Base-by-base conservation (phyloP, 2,329 filamentous ascomycete genomes). In the Stachybotrys echinatus region DNA sequence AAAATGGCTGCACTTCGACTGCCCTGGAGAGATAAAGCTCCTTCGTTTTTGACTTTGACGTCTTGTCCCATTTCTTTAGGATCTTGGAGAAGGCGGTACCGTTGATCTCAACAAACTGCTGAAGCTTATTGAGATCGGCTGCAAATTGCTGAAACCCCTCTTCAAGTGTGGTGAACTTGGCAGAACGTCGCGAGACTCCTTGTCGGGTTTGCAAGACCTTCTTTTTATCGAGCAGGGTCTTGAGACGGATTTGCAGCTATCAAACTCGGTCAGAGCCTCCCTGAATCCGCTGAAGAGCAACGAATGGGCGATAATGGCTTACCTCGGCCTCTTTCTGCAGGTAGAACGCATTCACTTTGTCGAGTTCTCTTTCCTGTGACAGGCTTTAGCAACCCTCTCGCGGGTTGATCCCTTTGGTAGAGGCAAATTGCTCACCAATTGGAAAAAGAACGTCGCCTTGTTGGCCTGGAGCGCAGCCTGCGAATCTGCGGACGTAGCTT, bases 31-130 rank as follows among this genome's bases (percentile, higher is more conserved):
- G 84, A 65, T 97, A 99, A 39, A 97, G 81, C 72, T 97, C 94
- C 69, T 99, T 99, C 52, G 94, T 96, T 68, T 92, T 92, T 47
- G 92, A 97, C 79, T 97, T 99, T 58, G 92, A 96, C 2, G 92
- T 96, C 80, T 99, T 99, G 73, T 99, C 94, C 94, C 94, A 99
- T 81, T 99, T 99, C 74, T 99, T 99, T 55, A 99, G 74, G 52
- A 99, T 99, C 70, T 99, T 99, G 23, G 92, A 96, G 67, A 97
- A 96, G 17, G 92, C 94, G 2, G 90, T 96, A 62, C 94, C 92
- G 65, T 99, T 99, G 65, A 97, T 89, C 68, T 97, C 92, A 56
- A 99, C 91, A 69, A 97, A 99, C 75, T 97, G 94, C 75, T 96
- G 91, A 17, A 99, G 81, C 72, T 99, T 99, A 73, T 96, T 96